Conservation (phyloP, 108 stramenopile species). For the Skeletonema grethae region DNA sequence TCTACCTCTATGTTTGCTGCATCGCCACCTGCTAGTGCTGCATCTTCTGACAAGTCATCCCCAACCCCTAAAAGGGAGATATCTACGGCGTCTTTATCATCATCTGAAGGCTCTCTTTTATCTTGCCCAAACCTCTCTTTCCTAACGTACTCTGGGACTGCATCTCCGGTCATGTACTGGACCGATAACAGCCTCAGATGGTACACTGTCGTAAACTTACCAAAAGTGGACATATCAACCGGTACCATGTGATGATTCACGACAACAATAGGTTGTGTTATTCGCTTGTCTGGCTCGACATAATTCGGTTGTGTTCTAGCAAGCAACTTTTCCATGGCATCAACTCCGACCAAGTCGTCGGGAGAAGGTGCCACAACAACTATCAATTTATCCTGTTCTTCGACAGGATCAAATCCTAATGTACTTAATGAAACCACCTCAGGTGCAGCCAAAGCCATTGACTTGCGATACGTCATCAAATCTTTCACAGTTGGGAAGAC, state of each 20-base stretch:
- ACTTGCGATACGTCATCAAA: slow-evolving; percentile 74
- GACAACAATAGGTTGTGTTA: slow-evolving; percentile 75
- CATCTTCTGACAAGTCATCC: slow-evolving; percentile 6
- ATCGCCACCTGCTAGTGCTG: slow-evolving; percentile 11
- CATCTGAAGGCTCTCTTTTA: slow-evolving; percentile 10
- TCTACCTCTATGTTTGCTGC: slow-evolving; percentile 20
- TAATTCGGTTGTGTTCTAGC: slow-evolving; percentile 49
- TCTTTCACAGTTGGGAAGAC: slow-evolving; percentile 91
- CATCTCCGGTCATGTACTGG: slow-evolving; percentile 83
- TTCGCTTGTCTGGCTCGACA: slow-evolving; percentile 35
- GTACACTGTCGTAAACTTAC: slow-evolving; percentile 77
- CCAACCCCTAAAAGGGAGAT: slow-evolving; percentile 12
- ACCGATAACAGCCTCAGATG: slow-evolving; percentile 84
- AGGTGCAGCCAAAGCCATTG: slow-evolving; percentile 85
- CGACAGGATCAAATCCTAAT: slow-evolving; percentile 84
- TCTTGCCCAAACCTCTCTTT: slow-evolving; percentile 22
- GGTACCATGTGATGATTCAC: slow-evolving; percentile 91
- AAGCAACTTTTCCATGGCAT: slow-evolving; percentile 72
- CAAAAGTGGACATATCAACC: slow-evolving; percentile 53
- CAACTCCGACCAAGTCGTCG: slow-evolving; percentile 75
- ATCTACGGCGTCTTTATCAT: slow-evolving; percentile 12
- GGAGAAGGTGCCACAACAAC: slow-evolving; percentile 85
- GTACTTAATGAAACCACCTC: slow-evolving; percentile 87
- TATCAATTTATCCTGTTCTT: slow-evolving; percentile 80
- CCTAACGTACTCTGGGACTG: slow-evolving; percentile 51